Base-by-base conservation (phyloP, 108 stramenopile species). In the Licmophora abbreviata region DNA sequence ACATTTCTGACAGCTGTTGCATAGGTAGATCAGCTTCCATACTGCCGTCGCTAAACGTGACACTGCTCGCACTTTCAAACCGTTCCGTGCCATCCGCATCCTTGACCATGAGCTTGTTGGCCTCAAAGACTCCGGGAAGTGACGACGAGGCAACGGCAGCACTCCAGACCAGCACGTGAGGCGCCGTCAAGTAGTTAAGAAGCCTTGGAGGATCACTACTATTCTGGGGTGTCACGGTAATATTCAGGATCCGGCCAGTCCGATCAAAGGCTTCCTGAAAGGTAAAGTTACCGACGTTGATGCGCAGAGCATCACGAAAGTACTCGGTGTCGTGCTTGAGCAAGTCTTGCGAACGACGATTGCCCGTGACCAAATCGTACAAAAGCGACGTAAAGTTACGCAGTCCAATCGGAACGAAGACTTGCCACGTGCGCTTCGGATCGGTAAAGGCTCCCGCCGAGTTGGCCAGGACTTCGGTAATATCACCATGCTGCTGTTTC, bases 211-310 rank as follows among this genome's bases (percentile, higher is more conserved):
- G 86, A 59, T 92, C 92, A 51, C 69, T 74, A n/a, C 70, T 69
- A 70, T 95, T 96, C 59, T 77, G 69, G 15, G 98, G 95, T 0
- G 93, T 87, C 5, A 97, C 98, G 27, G 71, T 94, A 42, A 99
- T 97, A 79, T 99, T 99, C 38, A 97, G 68, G 60, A 99, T 97
- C 5, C 98, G 74, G 15, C 96, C 96, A 27, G 98, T 99, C 36
- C 95, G 69, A 67, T 97, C 96, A 61, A 97, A 99, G 0, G 96
- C 98, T 74, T 99, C 94, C 63, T 94, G 88, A 51, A 99, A 96
- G 6, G 98, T 97, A 49, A 92, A 92, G 60, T 94, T 69, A 1
- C 98, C 98, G 36, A 96, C 66, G 74, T 95, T 92, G 15, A 61
- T 56, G 18, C 84, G 56, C 10, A 91, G 45, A 20, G 88, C 81